Percentiles rank a stretch among this genome's conserved stretches.
These are phyloP conservation scores for Fusarium sp. DNA, from an alignment of 2,329 filamentous ascomycete genomes.

Conservation along the genomic window DNA sequence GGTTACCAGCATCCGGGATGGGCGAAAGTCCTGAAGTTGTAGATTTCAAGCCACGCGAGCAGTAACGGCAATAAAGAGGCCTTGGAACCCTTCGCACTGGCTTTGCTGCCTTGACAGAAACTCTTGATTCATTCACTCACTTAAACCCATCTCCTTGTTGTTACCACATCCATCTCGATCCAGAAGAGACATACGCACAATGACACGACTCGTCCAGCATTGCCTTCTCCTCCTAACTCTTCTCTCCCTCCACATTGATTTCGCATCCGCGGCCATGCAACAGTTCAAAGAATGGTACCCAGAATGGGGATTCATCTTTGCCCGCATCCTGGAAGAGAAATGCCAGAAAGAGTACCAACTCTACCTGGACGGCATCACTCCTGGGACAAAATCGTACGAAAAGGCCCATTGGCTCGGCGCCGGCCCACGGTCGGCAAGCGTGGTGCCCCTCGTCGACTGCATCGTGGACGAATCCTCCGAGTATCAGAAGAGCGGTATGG, in stretches of 20 bases:
- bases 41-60: no score
- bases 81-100: no score
- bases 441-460: neutral
- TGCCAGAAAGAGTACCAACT: neutral
- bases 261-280: neutral
- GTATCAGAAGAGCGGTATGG: neutral
- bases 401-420: neutral
- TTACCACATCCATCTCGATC: no score
- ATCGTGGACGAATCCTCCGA: neutral
- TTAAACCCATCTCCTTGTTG: no score
- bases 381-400: neutral
- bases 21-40: no score
- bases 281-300: neutral
- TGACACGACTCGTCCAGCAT: neutral
- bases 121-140: no score
- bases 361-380: neutral
- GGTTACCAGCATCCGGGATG: no score
- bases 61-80: no score
- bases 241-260: neutral
- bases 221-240: neutral
- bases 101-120: no score
- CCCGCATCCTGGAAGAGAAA: neutral
- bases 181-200: no score
- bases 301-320: neutral
- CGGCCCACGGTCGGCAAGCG: neutral